These are phyloP conservation scores for Pilasporangium apinafurcum DNA, from an alignment of 352 stramenopile genomes.

Conservation along the genomic window DNA sequence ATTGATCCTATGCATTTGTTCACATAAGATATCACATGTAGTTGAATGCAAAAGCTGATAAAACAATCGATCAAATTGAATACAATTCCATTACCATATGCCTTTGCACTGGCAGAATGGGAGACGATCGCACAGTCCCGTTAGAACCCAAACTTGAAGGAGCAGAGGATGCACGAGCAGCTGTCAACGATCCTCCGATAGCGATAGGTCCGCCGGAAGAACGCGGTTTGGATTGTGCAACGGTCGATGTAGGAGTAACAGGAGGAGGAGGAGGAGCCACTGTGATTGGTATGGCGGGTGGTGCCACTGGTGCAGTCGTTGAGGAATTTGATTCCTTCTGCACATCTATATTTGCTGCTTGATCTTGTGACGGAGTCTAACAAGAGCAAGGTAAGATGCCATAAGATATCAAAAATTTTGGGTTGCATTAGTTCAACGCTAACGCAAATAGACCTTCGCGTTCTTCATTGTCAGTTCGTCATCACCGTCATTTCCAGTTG, in stretches of 20 bases:
- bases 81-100: slow-evolving; percentile 4
- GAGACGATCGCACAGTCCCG: slow-evolving; percentile 25
- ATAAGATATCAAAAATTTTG: no score
- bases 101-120: slow-evolving; percentile 37
- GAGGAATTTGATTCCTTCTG: not conserved
- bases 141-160: not conserved
- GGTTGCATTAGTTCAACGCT: no score
- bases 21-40: not conserved
- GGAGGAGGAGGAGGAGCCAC: not conserved
- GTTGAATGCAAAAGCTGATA: not conserved
- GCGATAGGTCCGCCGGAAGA: no score
- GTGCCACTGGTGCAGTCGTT: not conserved
- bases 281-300: not conserved
- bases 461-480: no score
- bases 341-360: no score
- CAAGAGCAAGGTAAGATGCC: no score
- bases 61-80: not conserved
- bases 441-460: no score
- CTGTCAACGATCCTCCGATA: slow-evolving; percentile 7
- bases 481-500: not conserved
- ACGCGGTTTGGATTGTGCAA: no score
- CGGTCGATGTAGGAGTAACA: not conserved
- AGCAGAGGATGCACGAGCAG: slow-evolving; percentile 4
- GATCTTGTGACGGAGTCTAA: no score
- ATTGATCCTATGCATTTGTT: slow-evolving; percentile 10